Percentiles rank a stretch among this genome's conserved stretches.
Evolutionary conservation across 2,329 filamentous ascomycete genomes (phyloP).

Genomic region (Ophiostoma triangulosporum): DNA sequence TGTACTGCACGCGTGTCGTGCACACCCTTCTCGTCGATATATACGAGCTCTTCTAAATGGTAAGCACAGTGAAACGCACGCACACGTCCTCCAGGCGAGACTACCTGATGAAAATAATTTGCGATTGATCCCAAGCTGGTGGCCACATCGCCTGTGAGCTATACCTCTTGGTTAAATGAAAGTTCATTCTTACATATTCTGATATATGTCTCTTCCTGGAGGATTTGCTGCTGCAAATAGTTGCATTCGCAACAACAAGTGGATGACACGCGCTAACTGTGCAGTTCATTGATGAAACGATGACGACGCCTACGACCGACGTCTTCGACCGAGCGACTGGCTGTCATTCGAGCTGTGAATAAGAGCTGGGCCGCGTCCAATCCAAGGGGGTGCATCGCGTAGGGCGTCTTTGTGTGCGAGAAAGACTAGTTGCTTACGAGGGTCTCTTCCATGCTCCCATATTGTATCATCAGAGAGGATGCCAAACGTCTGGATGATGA

Average conservation of each 20-base stretch:
- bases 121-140: conserved; percentile 70
- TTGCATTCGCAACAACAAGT: background rate
- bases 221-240: background rate
- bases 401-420: too few relatives aligned
- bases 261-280: background rate
- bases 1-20: background rate
- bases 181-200: conserved; percentile 93
- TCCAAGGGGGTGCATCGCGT: too few relatives aligned
- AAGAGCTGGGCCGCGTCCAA: too few relatives aligned
- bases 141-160: conserved; percentile 70
- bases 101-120: conserved; percentile 80
- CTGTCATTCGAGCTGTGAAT: too few relatives aligned
- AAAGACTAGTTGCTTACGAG: too few relatives aligned
- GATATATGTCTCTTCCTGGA: conserved; percentile 27
- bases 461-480: too few relatives aligned
- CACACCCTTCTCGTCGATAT: background rate
- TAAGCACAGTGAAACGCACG: conserved; percentile 1
- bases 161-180: conserved; percentile 62
- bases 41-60: background rate
- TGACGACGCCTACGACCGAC: too few relatives aligned
- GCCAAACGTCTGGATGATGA: too few relatives aligned
- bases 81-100: conserved; percentile 17
- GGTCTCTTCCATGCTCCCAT: too few relatives aligned
- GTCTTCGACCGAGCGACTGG: too few relatives aligned
- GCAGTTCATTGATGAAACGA: background rate